Base-by-base conservation (phyloP, 176 grass and related monocot genomes). In the Avena eriantha region DNA sequence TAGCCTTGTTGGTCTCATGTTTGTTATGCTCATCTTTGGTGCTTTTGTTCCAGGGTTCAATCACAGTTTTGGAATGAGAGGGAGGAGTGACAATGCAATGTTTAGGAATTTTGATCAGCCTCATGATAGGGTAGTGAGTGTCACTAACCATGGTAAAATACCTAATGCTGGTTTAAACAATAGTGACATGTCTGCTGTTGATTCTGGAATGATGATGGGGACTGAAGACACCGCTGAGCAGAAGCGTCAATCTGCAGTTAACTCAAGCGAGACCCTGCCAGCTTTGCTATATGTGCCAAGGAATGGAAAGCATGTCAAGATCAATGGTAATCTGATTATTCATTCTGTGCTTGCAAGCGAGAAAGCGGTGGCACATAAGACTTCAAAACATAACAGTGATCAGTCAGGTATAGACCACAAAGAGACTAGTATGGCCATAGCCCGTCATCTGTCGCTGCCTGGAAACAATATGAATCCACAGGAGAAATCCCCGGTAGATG, bases 271-370 rank as follows among this genome's bases (percentile, higher is more conserved):
- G 83, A 94, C 33, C 56, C 81, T 99, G 43, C 94, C 94, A 78
- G 94, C 97, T 89, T 81, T 99, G 89, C 82, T 99, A 69, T 99
- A 99, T 58, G 90, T 99, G 71, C 97, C 97, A 6, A 94, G 97
- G 83, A 99, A 99, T 87, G 97, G 97, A 58, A 99, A 99, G n/a
- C 97, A 99, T 93, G 97, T 99, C 50, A 89, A 97, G 90, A 96
- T 99, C 75, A 94, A 97, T 19, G 94, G 97, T 19, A 99, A 99
- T 90, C 88, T 99, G 66, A 99, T 99, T 87, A 99, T 96, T 79
- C 92, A 96, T 75, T 99, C 97, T 26, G 97, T 99, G 66, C 90
- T 99, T 70, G 97, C 89, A 19, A 99, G 97, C 23, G 94, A 99
- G 79, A 93, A 89, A 89, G 89, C 97, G 4, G 92, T 94, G 76